Conservation (phyloP, 257 asterid genomes). For the Nicotiana attenuata region DNA sequence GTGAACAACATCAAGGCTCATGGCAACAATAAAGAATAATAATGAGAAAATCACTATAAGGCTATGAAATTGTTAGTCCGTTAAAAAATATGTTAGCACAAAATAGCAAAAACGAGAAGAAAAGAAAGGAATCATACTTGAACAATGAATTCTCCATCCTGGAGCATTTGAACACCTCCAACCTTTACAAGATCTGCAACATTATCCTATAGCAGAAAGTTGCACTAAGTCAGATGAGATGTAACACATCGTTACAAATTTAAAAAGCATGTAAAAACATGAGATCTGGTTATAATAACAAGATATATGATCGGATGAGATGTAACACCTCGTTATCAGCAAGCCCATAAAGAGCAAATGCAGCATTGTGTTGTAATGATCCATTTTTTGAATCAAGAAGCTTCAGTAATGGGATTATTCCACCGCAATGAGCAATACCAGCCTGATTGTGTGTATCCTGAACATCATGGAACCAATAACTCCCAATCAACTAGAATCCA, state of each 20-base stretch:
- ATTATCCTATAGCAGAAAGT: conserved; percentile 63
- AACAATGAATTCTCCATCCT: conserved; percentile 95
- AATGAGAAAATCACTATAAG: neutral
- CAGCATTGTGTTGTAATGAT: conserved; percentile 94
- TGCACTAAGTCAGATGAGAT: conserved; percentile 2
- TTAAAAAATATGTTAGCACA: neutral
- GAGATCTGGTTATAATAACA: neutral
- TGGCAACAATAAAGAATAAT: neutral
- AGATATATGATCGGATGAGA: neutral
- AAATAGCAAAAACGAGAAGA: neutral
- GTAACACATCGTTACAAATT: neutral
- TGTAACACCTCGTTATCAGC: conserved; percentile 88
- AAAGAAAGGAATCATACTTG: conserved; percentile 45
- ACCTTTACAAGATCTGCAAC: conserved; percentile 87
- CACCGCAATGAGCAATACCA: conserved; percentile 96
- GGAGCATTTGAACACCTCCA: conserved; percentile 95
- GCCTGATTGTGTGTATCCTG: conserved; percentile 98
- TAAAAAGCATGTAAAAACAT: neutral
- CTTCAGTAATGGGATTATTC: conserved; percentile 69
- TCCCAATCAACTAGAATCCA: neutral
- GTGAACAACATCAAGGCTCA: neutral
- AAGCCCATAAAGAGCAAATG: conserved; percentile 98
- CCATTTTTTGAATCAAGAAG: conserved; percentile 96
- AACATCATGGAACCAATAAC: conserved; percentile 12
- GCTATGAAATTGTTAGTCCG: neutral